A percentile compares a stretch with the other conserved stretches of the same genome.
Conservation (phyloP, 768 basidiomycete species). For the Podaxis rugospora region DNA sequence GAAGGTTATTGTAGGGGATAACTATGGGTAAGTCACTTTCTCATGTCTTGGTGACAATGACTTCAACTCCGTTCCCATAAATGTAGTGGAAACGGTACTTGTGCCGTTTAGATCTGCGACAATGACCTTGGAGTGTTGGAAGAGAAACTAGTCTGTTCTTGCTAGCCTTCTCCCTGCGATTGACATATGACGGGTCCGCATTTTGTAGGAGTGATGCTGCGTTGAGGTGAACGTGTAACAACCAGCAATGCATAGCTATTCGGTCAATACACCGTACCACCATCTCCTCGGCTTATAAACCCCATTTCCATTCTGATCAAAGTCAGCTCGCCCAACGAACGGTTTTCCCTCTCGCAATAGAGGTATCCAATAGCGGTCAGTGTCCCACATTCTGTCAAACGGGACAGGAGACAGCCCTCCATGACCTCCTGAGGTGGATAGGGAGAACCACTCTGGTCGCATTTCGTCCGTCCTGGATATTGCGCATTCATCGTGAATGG, state of each 20-base stretch:
- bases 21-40: conserved; percentile 53
- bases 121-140: conserved; percentile 36
- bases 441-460: conserved; percentile 76
- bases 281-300: conserved; percentile 29
- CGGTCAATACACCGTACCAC: conserved; percentile 32
- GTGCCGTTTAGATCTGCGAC: conserved; percentile 52
- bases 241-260: background rate
- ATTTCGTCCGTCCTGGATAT: conserved; percentile 76
- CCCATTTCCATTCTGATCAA: conserved; percentile 22
- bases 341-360: conserved; percentile 39
- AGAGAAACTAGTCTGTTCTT: conserved; percentile 5
- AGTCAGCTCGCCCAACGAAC: conserved; percentile 45
- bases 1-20: conserved; percentile 49
- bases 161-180: background rate
- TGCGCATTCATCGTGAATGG: background rate
- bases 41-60: background rate
- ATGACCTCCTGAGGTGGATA: conserved; percentile 14
- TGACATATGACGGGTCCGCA: background rate
- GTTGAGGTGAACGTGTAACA: background rate
- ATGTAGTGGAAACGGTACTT: conserved; percentile 53
- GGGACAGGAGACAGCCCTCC: conserved; percentile 41
- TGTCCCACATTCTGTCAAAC: conserved; percentile 55
- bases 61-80: conserved; percentile 20
- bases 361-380: conserved; percentile 69
- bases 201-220: background rate